These are phyloP conservation scores for Agaricus blazei DNA, from an alignment of 768 basidiomycete species.

Conservation along the genomic window DNA sequence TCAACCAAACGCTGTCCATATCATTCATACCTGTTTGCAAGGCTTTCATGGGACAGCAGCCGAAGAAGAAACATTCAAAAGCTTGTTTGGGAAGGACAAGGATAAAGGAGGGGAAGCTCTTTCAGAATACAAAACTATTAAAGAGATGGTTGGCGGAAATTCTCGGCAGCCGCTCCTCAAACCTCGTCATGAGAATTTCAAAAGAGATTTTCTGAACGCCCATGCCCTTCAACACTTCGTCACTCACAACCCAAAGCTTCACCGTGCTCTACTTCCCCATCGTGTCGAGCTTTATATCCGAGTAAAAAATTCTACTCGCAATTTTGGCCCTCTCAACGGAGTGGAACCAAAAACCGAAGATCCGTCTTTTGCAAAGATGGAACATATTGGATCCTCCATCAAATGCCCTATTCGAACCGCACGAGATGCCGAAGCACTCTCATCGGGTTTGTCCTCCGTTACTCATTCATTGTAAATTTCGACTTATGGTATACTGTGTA, in stretches of 20 bases:
- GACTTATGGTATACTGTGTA: not conserved
- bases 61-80: not conserved
- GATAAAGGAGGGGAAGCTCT: not conserved
- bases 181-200: conserved; percentile 20
- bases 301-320: conserved; percentile 1
- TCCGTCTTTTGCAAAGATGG: not conserved
- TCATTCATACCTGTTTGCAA: not conserved
- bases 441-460: too few species aligned
- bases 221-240: conserved; percentile 6
- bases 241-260: conserved; percentile 3
- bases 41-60: not conserved
- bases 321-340: not conserved
- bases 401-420: not conserved
- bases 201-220: conserved; percentile 16
- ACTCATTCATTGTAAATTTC: too few species aligned
- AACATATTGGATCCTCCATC: not conserved
- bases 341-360: not conserved
- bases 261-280: not conserved
- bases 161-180: conserved; percentile 6
- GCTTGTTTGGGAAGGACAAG: not conserved
- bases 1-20: not conserved
- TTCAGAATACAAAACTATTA: not conserved
- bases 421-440: not conserved
- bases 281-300: conserved; percentile 8
- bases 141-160: not conserved